These are phyloP conservation scores for Pyrenophora teres DNA, from an alignment of 2,329 filamentous ascomycete genomes.

Conservation along the genomic window DNA sequence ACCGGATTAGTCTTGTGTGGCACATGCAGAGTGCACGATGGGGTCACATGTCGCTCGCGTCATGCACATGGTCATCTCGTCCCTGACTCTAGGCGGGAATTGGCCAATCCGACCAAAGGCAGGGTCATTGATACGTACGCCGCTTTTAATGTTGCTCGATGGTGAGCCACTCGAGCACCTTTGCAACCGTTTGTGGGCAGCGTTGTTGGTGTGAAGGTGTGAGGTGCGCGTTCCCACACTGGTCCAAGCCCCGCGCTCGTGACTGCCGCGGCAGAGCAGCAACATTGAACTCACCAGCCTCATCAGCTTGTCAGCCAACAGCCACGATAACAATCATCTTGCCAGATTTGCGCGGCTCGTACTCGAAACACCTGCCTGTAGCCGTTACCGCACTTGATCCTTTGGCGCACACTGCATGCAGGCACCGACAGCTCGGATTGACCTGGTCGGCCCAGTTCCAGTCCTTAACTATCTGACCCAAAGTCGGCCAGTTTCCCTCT, in stretches of 20 bases:
- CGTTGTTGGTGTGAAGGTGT: constrained; percentile 7
- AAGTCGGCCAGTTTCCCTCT: constrained; percentile 7
- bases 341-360: constrained; percentile 4
- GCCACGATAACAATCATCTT: constrained; percentile 1
- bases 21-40: constrained; percentile 15
- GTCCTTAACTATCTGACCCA: constrained; percentile 12
- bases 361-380: constrained; percentile 17
- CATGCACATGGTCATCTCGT: not conserved
- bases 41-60: constrained; percentile 9
- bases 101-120: not conserved
- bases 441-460: constrained; percentile 5
- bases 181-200: not conserved
- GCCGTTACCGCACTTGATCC: constrained; percentile 13
- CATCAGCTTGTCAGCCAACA: not conserved
- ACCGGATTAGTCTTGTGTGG: constrained; percentile 3
- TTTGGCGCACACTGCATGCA: constrained; percentile 18
- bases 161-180: not conserved
- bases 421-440: constrained; percentile 8
- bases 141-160: not conserved
- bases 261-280: constrained; percentile 3
- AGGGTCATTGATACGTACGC: not conserved
- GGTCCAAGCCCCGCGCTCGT: constrained; percentile 12
- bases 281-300: not conserved
- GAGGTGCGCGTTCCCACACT: constrained; percentile 2
- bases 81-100: constrained; percentile 3